A percentile compares a stretch with the other conserved stretches of the same genome.
Conservation (phyloP, 768 basidiomycete species). For the Suillus subluteus region DNA sequence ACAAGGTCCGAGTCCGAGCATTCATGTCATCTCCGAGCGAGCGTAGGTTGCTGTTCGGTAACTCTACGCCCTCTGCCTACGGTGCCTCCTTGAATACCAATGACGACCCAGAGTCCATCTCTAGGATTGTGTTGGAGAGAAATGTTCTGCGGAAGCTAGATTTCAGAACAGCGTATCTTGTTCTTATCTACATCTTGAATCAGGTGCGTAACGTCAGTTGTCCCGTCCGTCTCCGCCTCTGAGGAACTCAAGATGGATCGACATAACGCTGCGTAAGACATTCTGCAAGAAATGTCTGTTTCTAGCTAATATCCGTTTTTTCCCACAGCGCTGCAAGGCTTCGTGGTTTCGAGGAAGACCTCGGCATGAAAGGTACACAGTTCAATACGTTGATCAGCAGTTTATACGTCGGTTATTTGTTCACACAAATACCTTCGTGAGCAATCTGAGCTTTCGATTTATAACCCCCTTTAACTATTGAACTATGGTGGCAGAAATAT, state of each 20-base stretch:
- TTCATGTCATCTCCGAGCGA: neutral
- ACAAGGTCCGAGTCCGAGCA: too few relatives aligned
- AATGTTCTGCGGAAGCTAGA: slow-evolving; percentile 46
- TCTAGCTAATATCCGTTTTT: neutral
- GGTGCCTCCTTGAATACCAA: neutral
- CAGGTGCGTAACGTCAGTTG: slow-evolving; percentile 33
- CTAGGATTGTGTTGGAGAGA: slow-evolving; percentile 36
- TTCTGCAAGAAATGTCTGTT: neutral
- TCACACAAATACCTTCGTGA: slow-evolving; percentile 74
- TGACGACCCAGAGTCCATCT: neutral
- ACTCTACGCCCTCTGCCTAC: neutral
- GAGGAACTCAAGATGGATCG: slow-evolving; percentile 47
- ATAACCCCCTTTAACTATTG: neutral
- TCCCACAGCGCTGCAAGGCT: slow-evolving; percentile 65
- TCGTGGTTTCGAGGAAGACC: slow-evolving; percentile 59
- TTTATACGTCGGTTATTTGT: slow-evolving; percentile 67
- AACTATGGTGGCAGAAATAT: slow-evolving; percentile 51
- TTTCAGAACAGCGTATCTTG: slow-evolving; percentile 43
- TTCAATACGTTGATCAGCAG: slow-evolving; percentile 67
- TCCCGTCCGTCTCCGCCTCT: neutral
- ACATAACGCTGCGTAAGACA: slow-evolving; percentile 61
- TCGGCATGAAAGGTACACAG: slow-evolving; percentile 57
- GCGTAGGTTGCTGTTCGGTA: neutral
- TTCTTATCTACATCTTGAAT: slow-evolving; percentile 48
- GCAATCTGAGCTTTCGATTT: slow-evolving; percentile 21